Percentiles rank a stretch among this genome's conserved stretches.
These are phyloP conservation scores for Cryptococcus sp. DNA, from an alignment of 1,284 basidiomycete species.

Conservation along the genomic window DNA sequence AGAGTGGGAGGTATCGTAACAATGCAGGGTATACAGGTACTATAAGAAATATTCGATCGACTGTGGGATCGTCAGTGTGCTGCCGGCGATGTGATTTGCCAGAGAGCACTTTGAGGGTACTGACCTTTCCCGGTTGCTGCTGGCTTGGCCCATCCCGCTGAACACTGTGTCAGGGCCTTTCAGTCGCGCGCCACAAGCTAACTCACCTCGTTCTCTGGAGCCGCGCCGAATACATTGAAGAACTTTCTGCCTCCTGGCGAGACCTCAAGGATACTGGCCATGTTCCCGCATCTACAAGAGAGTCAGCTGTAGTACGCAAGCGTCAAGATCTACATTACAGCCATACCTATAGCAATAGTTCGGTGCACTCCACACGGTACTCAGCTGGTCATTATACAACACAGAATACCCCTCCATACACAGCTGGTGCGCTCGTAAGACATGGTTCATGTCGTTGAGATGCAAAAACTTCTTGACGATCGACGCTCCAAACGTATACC, in stretches of 20 bases:
- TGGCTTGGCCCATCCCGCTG: constrained; percentile 49
- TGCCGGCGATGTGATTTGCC: neutral
- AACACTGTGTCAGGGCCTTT: constrained; percentile 2
- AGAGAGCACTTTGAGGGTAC: neutral
- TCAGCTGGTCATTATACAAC: constrained; percentile 89
- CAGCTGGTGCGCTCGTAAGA: constrained; percentile 94
- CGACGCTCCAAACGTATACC: constrained; percentile 97
- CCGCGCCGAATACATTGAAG: constrained; percentile 96
- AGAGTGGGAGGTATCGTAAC: constrained; percentile 30
- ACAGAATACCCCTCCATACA: constrained; percentile 99
- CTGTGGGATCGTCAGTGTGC: constrained; percentile 15
- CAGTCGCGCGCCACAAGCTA: neutral
- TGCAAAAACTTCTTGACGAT: constrained; percentile 98
- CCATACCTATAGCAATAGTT: constrained; percentile 75
- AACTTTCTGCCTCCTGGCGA: constrained; percentile 83
- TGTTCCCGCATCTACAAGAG: constrained; percentile 79
- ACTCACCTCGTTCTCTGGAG: constrained; percentile 80
- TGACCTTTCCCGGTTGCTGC: constrained; percentile 41
- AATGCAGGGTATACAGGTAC: constrained; percentile 10
- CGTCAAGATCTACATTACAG: neutral
- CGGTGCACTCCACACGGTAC: constrained; percentile 97
- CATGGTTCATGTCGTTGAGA: constrained; percentile 94
- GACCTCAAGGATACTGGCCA: constrained; percentile 93
- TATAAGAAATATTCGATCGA: constrained; percentile 48
- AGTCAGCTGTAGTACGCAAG: too few species aligned